Conservation (phyloP, 176 grass and related monocot genomes). For the Carex myosuroides region DNA sequence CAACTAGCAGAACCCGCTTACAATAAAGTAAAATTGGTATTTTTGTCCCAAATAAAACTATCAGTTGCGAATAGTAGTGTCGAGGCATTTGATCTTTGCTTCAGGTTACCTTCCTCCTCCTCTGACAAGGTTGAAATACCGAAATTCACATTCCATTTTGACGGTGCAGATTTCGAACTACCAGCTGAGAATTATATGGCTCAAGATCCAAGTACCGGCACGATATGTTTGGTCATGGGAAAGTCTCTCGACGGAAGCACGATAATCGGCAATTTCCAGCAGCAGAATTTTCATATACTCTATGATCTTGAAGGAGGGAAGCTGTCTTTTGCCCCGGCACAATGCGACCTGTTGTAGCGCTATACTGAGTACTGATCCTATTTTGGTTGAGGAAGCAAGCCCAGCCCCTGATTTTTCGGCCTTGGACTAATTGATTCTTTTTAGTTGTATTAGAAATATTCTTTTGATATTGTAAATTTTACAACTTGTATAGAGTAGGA, state of each 20-base stretch:
- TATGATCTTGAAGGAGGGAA: constrained; percentile 35
- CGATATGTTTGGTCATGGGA: constrained; percentile 16
- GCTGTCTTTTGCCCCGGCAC: constrained; percentile 29
- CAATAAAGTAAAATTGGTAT: constrained; percentile 22
- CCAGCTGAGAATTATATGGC: constrained; percentile 26
- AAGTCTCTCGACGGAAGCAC: background rate
- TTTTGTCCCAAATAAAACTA: constrained; percentile 32
- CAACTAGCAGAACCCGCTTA: constrained; percentile 27
- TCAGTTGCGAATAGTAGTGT: constrained; percentile 10
- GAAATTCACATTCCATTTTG: constrained; percentile 41
- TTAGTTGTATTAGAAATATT: background rate
- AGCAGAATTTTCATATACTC: constrained; percentile 50
- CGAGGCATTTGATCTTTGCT: constrained; percentile 24
- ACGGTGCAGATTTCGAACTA: constrained; percentile 39
- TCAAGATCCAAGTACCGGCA: background rate
- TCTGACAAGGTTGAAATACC: constrained; percentile 19
- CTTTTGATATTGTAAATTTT: background rate
- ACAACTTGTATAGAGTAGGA: background rate
- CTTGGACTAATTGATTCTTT: background rate
- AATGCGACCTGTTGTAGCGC: constrained; percentile 33
- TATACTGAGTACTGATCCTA: background rate
- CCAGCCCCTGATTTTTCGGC: background rate
- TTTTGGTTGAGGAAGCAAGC: background rate
- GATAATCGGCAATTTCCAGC: constrained; percentile 43
- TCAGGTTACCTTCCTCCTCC: background rate